These are phyloP conservation scores for Tephrocybe sp. DNA, from an alignment of 768 basidiomycete species.

Conservation along the genomic window DNA sequence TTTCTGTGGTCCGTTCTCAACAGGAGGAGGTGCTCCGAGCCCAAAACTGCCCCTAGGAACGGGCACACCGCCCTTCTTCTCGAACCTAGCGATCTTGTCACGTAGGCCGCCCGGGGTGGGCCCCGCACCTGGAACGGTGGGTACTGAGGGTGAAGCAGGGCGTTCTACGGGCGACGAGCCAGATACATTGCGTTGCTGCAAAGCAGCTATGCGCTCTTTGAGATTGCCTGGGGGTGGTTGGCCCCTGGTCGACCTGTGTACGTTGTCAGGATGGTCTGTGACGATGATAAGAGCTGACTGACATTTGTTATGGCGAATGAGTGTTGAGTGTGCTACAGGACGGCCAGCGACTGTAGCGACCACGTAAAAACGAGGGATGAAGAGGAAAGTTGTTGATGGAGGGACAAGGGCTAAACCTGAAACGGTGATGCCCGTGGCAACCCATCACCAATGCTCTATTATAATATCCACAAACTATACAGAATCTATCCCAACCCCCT, in stretches of 20 bases:
- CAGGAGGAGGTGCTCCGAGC: slow-evolving; percentile 57
- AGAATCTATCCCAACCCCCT: slow-evolving; percentile 36
- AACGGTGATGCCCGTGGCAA: slow-evolving; percentile 17
- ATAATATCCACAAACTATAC: slow-evolving; percentile 4
- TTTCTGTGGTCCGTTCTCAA: slow-evolving; percentile 43
- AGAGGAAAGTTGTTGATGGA: slow-evolving; percentile 4
- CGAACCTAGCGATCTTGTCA: slow-evolving; percentile 80
- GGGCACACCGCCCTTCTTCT: slow-evolving; percentile 73
- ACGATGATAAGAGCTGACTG: slow-evolving; percentile 5
- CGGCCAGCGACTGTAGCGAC: slow-evolving; percentile 25
- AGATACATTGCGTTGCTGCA: slow-evolving; percentile 57
- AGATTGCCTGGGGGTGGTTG: slow-evolving; percentile 49
- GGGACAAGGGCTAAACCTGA: slow-evolving; percentile 11
- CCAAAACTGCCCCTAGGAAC: slow-evolving; percentile 75
- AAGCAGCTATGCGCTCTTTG: slow-evolving; percentile 80
- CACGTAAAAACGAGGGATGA: slow-evolving; percentile 12
- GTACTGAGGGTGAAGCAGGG: slow-evolving; percentile 26
- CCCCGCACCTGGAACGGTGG: slow-evolving; percentile 16
- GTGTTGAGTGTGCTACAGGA: slow-evolving; percentile 19
- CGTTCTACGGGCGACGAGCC: slow-evolving; percentile 15
- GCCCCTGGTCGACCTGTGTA: slow-evolving; percentile 23
- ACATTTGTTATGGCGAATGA: slow-evolving; percentile 16
- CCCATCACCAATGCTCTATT: neutral
- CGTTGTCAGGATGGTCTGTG: neutral
- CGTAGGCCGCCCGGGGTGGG: slow-evolving; percentile 31